Base-by-base conservation (phyloP, 169 alveolate species). In the Hepatocystis sp. region DNA sequence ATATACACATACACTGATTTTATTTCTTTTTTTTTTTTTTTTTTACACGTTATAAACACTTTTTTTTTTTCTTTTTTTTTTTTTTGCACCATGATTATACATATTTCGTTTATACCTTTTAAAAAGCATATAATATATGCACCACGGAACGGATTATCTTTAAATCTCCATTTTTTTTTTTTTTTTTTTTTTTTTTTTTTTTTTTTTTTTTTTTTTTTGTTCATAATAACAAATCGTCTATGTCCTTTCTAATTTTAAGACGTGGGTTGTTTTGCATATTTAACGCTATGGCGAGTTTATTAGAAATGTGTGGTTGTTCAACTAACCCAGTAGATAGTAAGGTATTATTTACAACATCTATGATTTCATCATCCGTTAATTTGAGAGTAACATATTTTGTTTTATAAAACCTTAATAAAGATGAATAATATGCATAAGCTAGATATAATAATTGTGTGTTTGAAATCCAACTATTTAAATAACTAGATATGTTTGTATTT, bases 291-390 rank as follows among this genome's bases (percentile, higher is more conserved):
- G 89, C 89, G 8, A 81, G 21, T 42, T 81, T 40, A 21, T 58
- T 81, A 11, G 89, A 81, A 81, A 81, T 81, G 46, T 81, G 44
- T 5, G 89, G 89, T 27, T 81, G 89, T 40, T 81, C 89, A 19
- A 64, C 89, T 23, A 81, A 66, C 11, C 89, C 89, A 4, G 89
- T 81, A 2, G 89, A 81, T 11, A 81, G 84, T 30, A 81, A 39
- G 10, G 64, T 19, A 42, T 61, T 81, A 49, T 81, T 81, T 32
- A 81, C 89, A 7, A 32, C 84, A 55, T 81, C 89, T 40, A 81
- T 81, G n/a, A 81, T 81, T 46, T 81, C 89, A 64, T 81, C 89
- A 64, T 81, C 89, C 21, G 60, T 61, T 61, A 81, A 42, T 36
- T 81, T 81, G 7, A 81, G 67, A 25, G 27, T 47, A 21, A 58